Evolutionary conservation across 495 filamentous ascomycete species (phyloP), one percentile per base, ranked within the genome.

Genomic region (Neurospora tetrasperma): DNA sequence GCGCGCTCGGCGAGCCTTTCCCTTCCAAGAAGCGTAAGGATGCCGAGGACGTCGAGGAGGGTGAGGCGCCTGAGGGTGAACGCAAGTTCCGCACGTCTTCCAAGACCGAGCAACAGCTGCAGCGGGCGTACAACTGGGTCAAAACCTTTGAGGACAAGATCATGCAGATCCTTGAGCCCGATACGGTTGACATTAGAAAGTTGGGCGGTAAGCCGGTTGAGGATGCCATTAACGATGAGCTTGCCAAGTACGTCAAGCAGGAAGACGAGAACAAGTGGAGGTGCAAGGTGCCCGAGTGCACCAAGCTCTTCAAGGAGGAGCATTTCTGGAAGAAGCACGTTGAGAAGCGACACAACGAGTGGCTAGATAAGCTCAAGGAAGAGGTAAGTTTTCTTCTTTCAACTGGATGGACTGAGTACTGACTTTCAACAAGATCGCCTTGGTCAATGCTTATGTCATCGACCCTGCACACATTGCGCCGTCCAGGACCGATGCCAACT

Each of bases 121-220:
- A 93, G 78, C 89, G 96, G 59, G 96, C 96, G 1, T 97, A 94
- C 84, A 99, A 99, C 76, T 98, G 96, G 96, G 97, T 98, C n/a
- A 95, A 91, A 82, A 97, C 94, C 0, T 99, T 97, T 77, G 96
- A 99, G 78, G 96, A 99, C 75, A 99, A 98, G 84, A 86, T 98
- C 71, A 84, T 93, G 79, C 93, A 96, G 79, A 91, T 97, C 48
- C 85, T 99, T 23, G 94, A 98, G 78, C 95, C 95, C 7, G 92
- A 97, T 39, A 89, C 89, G 71, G 93, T 92, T 44, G 93, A 97
- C 77, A 83, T 98, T 69, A 83, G 84, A 68, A 98, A 97, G 81
- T 88, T 99, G 35, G 96, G 96, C 59, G 96, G 96, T 9, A 95
- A 92, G 81, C 88, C 93, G 4, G 83, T 93, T 5, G 92, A 97